Percentiles rank a stretch among this genome's conserved stretches.
These are phyloP conservation scores for Solanum arcanum DNA, from an alignment of 257 asterid species.

Conservation along the genomic window DNA sequence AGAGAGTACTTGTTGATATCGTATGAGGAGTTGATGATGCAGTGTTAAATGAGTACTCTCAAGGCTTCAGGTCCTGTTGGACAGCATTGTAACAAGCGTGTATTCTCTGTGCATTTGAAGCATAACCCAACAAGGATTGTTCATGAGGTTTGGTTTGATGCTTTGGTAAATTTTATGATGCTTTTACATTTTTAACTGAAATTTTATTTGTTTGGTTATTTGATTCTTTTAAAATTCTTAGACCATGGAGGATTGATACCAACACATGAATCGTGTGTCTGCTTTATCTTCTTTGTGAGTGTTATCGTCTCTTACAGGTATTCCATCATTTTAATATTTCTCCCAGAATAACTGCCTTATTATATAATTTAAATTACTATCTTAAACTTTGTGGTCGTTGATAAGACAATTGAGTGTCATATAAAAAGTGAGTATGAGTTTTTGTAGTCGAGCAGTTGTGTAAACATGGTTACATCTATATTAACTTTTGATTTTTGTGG, in stretches of 20 bases:
- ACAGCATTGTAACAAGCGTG: constrained; percentile 95
- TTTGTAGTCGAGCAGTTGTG: neutral
- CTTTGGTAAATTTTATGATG: neutral
- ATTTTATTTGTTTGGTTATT: neutral
- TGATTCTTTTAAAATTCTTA: neutral
- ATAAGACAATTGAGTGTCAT: neutral
- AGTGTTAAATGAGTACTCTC: constrained; percentile 70
- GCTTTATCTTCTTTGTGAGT: constrained; percentile 65
- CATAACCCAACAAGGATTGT: constrained; percentile 76
- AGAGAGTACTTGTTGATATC: constrained; percentile 49
- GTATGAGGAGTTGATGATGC: constrained; percentile 74
- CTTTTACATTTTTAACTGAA: neutral
- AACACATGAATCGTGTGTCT: constrained; percentile 75
- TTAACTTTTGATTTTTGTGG: neutral
- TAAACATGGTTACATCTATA: neutral
- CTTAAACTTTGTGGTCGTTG: neutral
- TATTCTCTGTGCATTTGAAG: constrained; percentile 91
- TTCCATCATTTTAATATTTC: neutral
- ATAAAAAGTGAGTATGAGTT: neutral
- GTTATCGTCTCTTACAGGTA: constrained; percentile 74
- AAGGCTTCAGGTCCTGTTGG: constrained; percentile 94
- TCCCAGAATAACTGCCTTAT: neutral
- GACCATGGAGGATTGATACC: constrained; percentile 87
- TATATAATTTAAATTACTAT: neutral
- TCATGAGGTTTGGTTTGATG: constrained; percentile 44